Conservation (phyloP, 306 rosid genomes). For the Quercus mongolica region DNA sequence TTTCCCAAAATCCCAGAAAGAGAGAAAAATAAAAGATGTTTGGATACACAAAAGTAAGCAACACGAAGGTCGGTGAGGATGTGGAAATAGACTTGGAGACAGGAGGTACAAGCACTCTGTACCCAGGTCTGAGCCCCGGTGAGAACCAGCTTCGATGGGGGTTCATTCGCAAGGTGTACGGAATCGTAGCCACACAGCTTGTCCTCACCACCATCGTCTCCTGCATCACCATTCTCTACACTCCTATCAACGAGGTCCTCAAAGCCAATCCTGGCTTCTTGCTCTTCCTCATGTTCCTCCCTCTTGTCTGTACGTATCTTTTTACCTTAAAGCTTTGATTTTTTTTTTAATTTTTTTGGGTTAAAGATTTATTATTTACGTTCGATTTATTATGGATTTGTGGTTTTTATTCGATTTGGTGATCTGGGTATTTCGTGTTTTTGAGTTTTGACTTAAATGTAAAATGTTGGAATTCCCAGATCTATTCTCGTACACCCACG, state of each 20-base stretch:
- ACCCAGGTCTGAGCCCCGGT: constrained; percentile 67
- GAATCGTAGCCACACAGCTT: constrained; percentile 81
- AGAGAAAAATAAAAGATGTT: constrained; percentile 17
- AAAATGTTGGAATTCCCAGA: no score
- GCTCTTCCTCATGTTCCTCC: constrained; percentile 71
- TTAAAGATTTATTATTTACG: not conserved
- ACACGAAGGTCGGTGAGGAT: constrained; percentile 30
- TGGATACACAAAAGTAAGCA: constrained; percentile 48
- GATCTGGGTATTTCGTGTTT: no score
- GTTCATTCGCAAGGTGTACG: constrained; percentile 90
- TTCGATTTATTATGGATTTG: no score
- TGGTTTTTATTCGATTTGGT: no score
- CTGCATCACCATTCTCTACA: constrained; percentile 61
- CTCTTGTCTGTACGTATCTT: constrained; percentile 59
- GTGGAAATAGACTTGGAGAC: constrained; percentile 79
- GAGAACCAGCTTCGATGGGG: constrained; percentile 99
- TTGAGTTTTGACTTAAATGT: no score
- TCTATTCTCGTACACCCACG: no score
- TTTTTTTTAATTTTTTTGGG: not conserved
- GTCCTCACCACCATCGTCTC: constrained; percentile 78
- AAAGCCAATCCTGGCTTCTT: constrained; percentile 67
- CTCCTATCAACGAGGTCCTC: constrained; percentile 77
- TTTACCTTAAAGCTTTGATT: not conserved
- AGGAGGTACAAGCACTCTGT: constrained; percentile 54
- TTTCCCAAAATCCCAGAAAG: not conserved